phyloP scores from a whole-genome alignment of 2,329 filamentous ascomycete genomes.

The Diaporthe humulicola region DNA sequence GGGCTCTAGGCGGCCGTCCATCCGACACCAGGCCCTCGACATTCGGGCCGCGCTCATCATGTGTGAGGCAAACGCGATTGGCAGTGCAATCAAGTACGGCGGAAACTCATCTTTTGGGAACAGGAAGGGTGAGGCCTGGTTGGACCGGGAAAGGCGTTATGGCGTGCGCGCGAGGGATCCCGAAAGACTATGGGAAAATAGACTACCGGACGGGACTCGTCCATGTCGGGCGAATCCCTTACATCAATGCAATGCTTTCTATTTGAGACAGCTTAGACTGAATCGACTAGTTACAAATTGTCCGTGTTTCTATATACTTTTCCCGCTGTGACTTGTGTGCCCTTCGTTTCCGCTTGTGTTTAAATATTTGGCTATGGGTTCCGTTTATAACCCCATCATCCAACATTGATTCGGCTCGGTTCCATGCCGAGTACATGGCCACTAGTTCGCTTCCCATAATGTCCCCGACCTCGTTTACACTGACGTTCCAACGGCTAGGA shows the following conservation, averaged over 20 bases:
- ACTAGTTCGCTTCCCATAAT: not conserved
- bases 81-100: not conserved
- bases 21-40: not conserved
- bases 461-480: not conserved
- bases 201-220: not conserved
- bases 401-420: not conserved
- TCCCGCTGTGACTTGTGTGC: not conserved
- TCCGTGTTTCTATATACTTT: not conserved
- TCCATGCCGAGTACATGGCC: not conserved
- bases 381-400: slow-evolving; percentile 11
- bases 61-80: not conserved
- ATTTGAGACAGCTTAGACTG: not conserved
- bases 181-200: slow-evolving; percentile 1
- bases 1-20: not conserved
- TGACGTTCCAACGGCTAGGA: not conserved
- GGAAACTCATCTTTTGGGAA: not conserved
- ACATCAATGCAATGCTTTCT: slow-evolving; percentile 18
- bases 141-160: slow-evolving; percentile 22
- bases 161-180: not conserved
- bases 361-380: not conserved
- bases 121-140: not conserved
- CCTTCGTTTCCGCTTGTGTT: not conserved
- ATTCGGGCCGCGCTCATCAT: not conserved
- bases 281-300: not conserved
- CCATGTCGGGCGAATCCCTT: not conserved